Percentiles rank a stretch among this genome's conserved stretches.
Conservation (phyloP, 1,284 basidiomycete genomes). For the Vanrija sp. region DNA sequence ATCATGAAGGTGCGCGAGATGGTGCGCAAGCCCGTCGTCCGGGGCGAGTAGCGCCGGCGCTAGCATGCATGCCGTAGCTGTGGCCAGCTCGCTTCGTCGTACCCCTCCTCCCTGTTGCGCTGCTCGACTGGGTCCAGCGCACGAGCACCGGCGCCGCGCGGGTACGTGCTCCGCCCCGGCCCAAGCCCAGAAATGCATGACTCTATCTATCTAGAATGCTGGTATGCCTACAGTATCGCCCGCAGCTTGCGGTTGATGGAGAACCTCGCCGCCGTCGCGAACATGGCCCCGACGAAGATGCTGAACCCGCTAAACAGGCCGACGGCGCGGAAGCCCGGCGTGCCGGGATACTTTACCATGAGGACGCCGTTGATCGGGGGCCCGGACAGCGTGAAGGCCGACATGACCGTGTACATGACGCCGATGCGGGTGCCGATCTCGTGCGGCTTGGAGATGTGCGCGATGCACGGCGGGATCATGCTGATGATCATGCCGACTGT, state of each 20-base stretch:
- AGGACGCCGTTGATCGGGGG: constrained; percentile 45
- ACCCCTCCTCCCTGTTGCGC: too few species aligned
- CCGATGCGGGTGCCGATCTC: constrained; percentile 35
- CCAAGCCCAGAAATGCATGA: too few species aligned
- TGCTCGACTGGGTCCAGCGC: too few species aligned
- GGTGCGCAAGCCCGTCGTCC: too few species aligned
- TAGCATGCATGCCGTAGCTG: too few species aligned
- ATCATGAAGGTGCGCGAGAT: too few species aligned
- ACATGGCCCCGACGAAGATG: not conserved
- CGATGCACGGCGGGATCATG: constrained; percentile 26
- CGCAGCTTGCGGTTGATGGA: not conserved
- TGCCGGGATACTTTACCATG: constrained; percentile 17
- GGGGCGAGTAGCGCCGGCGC: too few species aligned
- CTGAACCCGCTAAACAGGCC: constrained; percentile 3
- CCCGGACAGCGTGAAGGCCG: constrained; percentile 34
- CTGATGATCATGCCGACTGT: constrained; percentile 26
- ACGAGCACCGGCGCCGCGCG: too few species aligned
- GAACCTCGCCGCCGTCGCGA: not conserved
- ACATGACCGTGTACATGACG: constrained; percentile 23
- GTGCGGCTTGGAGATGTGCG: constrained; percentile 17
- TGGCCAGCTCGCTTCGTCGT: too few species aligned
- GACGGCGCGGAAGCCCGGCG: not conserved
- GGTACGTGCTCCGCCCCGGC: too few species aligned
- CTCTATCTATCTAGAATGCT: too few species aligned
- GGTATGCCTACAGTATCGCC: not conserved